Evolutionary conservation across 2,329 filamentous ascomycete genomes (phyloP).

Genomic region (Penicillium olsonii): DNA sequence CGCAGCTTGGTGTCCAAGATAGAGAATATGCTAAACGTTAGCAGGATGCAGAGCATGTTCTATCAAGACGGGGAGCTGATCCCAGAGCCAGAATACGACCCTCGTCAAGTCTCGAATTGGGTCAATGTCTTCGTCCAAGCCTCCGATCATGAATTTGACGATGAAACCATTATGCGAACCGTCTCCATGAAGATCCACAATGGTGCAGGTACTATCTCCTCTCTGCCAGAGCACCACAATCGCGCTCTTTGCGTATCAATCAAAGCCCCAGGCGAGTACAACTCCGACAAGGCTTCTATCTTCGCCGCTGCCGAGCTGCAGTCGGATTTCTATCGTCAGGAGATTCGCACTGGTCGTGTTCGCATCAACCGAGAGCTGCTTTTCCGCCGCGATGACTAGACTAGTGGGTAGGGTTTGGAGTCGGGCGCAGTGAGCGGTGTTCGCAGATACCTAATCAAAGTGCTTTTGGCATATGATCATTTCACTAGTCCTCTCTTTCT

Average conservation of each 20-base stretch:
- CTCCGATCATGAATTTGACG: neutral
- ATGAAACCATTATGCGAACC: constrained; percentile 1
- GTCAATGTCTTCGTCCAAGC: constrained; percentile 4
- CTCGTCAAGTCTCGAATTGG: constrained; percentile 8
- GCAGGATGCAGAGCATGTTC: constrained; percentile 9
- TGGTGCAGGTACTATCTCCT: neutral
- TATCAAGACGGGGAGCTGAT: constrained; percentile 4
- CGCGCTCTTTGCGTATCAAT: constrained; percentile 8
- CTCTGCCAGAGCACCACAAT: constrained; percentile 1
- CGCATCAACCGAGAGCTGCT: constrained; percentile 1
- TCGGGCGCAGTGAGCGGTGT: neutral
- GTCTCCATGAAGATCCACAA: constrained; percentile 2
- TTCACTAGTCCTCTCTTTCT: neutral
- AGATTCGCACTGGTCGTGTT: constrained; percentile 7
- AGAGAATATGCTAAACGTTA: neutral
- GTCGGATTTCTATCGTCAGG: constrained; percentile 9
- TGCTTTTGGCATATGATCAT: neutral
- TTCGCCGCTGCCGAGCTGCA: constrained; percentile 8
- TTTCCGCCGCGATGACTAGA: neutral
- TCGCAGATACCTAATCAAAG: neutral
- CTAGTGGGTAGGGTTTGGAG: neutral
- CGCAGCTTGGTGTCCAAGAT: neutral
- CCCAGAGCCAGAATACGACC: constrained; percentile 6
- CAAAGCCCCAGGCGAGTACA: constrained; percentile 9
- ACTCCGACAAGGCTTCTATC: constrained; percentile 8